phyloP scores from a whole-genome alignment of 345 rosid genomes.

The Turritis glabra region DNA sequence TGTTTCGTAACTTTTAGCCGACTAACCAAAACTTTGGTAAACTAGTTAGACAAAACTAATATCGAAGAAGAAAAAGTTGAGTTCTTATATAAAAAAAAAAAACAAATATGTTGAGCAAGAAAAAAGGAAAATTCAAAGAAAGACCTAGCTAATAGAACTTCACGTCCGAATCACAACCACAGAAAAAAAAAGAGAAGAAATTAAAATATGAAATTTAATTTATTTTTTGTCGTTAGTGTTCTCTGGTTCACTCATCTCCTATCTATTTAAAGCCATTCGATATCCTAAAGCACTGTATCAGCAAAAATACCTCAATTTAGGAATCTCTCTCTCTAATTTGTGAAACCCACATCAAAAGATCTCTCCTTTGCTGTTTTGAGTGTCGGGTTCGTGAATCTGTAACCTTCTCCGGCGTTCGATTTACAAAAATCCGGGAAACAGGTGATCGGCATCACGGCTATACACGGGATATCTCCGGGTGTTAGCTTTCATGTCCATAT shows the following conservation, averaged over 20 bases:
- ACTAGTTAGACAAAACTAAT: background rate
- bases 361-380: slow-evolving; percentile 29
- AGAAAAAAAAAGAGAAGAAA: background rate
- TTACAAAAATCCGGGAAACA: slow-evolving; percentile 45
- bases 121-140: background rate
- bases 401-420: slow-evolving; percentile 21
- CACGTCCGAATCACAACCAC: slow-evolving; percentile 24
- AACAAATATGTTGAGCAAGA: no score
- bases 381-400: slow-evolving; percentile 8
- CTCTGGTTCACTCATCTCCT: slow-evolving; percentile 44
- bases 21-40: background rate
- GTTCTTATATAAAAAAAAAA: no score
- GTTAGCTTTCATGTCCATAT: slow-evolving; percentile 72
- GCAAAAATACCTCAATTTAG: background rate
- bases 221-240: background rate
- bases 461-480: slow-evolving; percentile 62
- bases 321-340: background rate
- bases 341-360: slow-evolving; percentile 14
- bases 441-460: slow-evolving; percentile 98
- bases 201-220: background rate
- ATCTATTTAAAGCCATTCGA: slow-evolving; percentile 43
- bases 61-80: background rate
- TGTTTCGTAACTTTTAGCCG: background rate
- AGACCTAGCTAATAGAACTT: background rate
- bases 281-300: slow-evolving; percentile 6